These are phyloP conservation scores for Neonectria punicea DNA, from an alignment of 2,329 filamentous ascomycete species.

Conservation along the genomic window DNA sequence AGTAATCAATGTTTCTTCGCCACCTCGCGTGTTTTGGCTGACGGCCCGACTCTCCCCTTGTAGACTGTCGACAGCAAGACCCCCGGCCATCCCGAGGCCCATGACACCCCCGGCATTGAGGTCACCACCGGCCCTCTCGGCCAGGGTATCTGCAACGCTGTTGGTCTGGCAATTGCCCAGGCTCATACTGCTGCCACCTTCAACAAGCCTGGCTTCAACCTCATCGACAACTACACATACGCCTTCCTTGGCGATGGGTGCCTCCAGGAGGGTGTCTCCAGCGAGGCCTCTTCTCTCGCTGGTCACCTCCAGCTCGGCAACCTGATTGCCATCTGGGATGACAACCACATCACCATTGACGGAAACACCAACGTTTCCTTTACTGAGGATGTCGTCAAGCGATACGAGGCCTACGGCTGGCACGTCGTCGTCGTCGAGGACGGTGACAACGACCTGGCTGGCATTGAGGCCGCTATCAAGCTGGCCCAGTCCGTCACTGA, in stretches of 20 bases:
- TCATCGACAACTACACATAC: conserved; percentile 98
- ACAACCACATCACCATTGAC: conserved; percentile 97
- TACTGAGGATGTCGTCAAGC: conserved; percentile 94
- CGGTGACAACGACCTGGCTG: conserved; percentile 87
- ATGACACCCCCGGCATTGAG: conserved; percentile 96
- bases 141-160: conserved; percentile 96
- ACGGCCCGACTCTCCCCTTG: conserved; percentile 16
- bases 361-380: conserved; percentile 96
- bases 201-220: conserved; percentile 94
- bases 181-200: conserved; percentile 89
- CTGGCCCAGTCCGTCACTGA: conserved; percentile 88
- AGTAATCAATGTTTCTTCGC: conserved; percentile 50
- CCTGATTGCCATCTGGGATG: conserved; percentile 96
- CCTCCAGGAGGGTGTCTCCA: conserved; percentile 97
- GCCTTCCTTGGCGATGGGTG: conserved; percentile 97
- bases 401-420: conserved; percentile 98
- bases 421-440: conserved; percentile 86
- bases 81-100: conserved; percentile 94
- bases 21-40: not conserved
- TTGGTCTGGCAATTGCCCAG: conserved; percentile 97
- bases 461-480: conserved; percentile 88
- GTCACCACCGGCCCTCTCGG: conserved; percentile 98
- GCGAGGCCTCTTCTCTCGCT: conserved; percentile 90
- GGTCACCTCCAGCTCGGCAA: conserved; percentile 98
- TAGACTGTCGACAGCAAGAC: conserved; percentile 76